These are phyloP conservation scores for Arthrinium phaeospermum DNA, from an alignment of 2,329 filamentous ascomycete genomes.

Conservation along the genomic window DNA sequence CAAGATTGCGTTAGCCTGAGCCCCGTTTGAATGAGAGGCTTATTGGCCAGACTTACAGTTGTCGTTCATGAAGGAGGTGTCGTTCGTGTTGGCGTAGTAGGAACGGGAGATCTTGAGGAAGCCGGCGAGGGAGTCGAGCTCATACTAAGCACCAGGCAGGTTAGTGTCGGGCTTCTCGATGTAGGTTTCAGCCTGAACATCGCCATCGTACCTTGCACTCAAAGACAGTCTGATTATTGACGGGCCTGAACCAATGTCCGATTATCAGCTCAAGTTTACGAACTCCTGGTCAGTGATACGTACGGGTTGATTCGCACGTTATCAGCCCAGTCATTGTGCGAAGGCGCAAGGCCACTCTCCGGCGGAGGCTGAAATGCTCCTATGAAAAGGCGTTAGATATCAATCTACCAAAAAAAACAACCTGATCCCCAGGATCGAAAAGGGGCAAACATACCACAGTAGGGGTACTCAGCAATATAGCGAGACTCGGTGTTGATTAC, in stretches of 20 bases:
- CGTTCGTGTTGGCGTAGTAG: conserved; percentile 17
- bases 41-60: background rate
- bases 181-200: background rate
- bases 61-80: conserved; percentile 19
- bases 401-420: background rate
- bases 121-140: conserved; percentile 13
- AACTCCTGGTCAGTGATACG: background rate
- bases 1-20: background rate
- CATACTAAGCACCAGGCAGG: background rate
- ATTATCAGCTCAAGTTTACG: background rate
- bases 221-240: conserved; percentile 18
- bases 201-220: conserved; percentile 14
- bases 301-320: conserved; percentile 10
- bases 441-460: background rate
- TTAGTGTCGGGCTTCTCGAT: background rate
- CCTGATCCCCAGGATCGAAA: too few relatives aligned
- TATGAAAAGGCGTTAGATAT: background rate
- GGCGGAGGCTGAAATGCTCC: conserved; percentile 17
- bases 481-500: conserved; percentile 20
- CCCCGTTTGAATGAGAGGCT: background rate
- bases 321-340: conserved; percentile 12
- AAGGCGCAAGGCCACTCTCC: conserved; percentile 12
- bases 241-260: background rate
- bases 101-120: conserved; percentile 20
- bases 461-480: conserved; percentile 19